Percentiles rank a stretch among this genome's conserved stretches.
Conservation (phyloP, 768 basidiomycete genomes). For the Filobasidium wieringae region DNA sequence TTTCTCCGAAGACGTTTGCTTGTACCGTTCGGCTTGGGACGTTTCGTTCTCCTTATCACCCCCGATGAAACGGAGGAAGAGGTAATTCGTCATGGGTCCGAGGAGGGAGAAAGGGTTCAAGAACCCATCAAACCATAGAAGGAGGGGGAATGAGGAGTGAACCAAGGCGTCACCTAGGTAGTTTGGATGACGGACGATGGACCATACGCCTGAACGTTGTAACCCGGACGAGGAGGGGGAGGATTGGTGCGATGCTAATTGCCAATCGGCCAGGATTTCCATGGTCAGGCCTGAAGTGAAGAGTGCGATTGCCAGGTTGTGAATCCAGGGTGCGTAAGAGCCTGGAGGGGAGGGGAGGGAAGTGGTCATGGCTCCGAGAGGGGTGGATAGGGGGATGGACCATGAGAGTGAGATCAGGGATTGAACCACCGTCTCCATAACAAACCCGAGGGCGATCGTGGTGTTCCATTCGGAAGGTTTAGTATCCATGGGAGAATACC, state of each 20-base stretch:
- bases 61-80: slow-evolving; percentile 22
- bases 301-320: slow-evolving; percentile 16
- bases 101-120: slow-evolving; percentile 28
- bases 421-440: slow-evolving; percentile 22
- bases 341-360: slow-evolving; percentile 1
- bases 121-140: slow-evolving; percentile 16
- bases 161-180: slow-evolving; percentile 21
- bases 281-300: slow-evolving; percentile 18
- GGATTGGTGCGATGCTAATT: slow-evolving; percentile 12
- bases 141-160: slow-evolving; percentile 21
- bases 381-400: slow-evolving; percentile 18
- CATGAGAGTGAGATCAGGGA: slow-evolving; percentile 22
- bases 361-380: background rate
- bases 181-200: slow-evolving; percentile 30
- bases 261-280: slow-evolving; percentile 21
- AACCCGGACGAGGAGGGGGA: slow-evolving; percentile 1
- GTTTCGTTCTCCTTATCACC: slow-evolving; percentile 27
- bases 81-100: slow-evolving; percentile 22
- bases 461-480: slow-evolving; percentile 16
- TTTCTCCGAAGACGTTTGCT: slow-evolving; percentile 9
- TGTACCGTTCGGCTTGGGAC: slow-evolving; percentile 18
- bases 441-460: slow-evolving; percentile 11
- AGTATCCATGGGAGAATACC: slow-evolving; percentile 14
- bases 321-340: slow-evolving; percentile 3
- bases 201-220: slow-evolving; percentile 21